phyloP scores from a whole-genome alignment of 1,284 basidiomycete species.

The Inonotus hispidus region DNA sequence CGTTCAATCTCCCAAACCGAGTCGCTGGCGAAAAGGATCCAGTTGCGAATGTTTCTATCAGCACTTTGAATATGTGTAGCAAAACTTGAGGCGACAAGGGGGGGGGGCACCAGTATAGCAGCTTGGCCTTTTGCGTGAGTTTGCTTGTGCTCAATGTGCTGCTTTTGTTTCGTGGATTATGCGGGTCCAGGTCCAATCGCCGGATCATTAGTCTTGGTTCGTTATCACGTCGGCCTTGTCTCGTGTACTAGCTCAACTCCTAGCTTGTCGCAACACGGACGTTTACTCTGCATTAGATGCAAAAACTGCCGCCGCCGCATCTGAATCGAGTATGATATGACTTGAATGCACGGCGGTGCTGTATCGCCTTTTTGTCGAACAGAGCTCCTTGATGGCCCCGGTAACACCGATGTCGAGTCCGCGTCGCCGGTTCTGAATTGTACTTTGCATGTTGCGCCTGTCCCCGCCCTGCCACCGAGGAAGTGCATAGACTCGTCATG shows the following conservation, averaged over 20 bases:
- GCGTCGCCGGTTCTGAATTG: no score
- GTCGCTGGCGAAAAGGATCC: neutral
- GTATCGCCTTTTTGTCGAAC: neutral
- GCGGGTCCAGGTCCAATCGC: neutral
- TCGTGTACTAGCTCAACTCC: neutral
- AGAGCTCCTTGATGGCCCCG: neutral
- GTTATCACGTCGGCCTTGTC: neutral
- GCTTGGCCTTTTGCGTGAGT: no score
- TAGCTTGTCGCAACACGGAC: neutral
- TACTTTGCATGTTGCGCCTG: no score
- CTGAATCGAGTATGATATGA: neutral
- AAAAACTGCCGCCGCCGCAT: neutral
- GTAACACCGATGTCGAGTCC: neutral
- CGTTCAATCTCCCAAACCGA: neutral
- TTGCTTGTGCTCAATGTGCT: neutral
- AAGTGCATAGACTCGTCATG: no score
- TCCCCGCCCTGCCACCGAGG: no score
- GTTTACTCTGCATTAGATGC: neutral
- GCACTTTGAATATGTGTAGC: neutral
- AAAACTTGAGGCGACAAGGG: neutral
- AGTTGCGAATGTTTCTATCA: neutral
- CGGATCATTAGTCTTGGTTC: neutral
- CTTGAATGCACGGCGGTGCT: neutral
- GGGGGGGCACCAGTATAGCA: no score
- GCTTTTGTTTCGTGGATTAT: neutral